phyloP scores from a whole-genome alignment of 129 eudicot genomes.

The Flaveria brownii region DNA sequence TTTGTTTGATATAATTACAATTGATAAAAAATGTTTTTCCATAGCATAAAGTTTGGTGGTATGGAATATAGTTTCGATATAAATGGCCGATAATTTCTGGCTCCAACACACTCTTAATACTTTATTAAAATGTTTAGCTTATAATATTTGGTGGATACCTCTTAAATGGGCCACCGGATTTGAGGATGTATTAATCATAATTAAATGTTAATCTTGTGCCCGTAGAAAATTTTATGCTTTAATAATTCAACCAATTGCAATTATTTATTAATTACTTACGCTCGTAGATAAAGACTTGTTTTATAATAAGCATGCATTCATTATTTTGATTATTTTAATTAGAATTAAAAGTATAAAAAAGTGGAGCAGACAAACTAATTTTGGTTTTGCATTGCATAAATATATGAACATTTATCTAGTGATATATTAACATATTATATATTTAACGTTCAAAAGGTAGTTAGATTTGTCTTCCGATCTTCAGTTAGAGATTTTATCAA shows the following conservation, averaged over 20 bases:
- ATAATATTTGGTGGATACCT: conserved; percentile 20
- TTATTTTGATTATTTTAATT: background rate
- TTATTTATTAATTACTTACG: conserved; percentile 1
- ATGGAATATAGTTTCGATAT: conserved; percentile 25
- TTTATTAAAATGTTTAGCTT: conserved; percentile 13
- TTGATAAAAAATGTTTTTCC: conserved; percentile 4
- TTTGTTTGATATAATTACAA: conserved; percentile 17
- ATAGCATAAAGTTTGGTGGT: conserved; percentile 18
- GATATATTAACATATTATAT: background rate
- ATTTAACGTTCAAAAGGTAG: background rate
- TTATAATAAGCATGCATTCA: conserved; percentile 1
- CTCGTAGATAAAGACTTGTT: conserved; percentile 9
- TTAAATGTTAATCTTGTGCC: conserved; percentile 27
- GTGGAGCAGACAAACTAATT: background rate
- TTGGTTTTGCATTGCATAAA: no score
- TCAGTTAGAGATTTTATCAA: background rate
- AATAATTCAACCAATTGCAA: conserved; percentile 10
- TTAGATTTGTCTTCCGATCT: background rate
- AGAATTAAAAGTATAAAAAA: background rate
- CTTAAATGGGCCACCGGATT: conserved; percentile 29
- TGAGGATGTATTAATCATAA: conserved; percentile 13
- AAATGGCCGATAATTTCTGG: conserved; percentile 29
- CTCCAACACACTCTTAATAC: conserved; percentile 23
- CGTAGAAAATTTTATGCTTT: background rate
- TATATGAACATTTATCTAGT: background rate